Evolutionary conservation across 441 rosid species (phyloP).

Genomic region (Macaranga tanarius): DNA sequence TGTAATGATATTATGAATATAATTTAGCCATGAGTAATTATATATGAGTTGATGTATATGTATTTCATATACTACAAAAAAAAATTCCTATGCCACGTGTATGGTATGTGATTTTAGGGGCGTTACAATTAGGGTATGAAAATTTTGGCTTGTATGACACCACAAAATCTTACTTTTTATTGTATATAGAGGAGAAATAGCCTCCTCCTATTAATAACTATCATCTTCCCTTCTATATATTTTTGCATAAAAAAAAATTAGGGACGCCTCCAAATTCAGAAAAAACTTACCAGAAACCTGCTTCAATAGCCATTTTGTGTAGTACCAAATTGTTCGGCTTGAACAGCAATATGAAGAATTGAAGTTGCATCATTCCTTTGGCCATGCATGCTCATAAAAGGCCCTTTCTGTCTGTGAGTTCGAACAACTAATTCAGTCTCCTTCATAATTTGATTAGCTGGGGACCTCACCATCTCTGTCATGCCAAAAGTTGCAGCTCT

Average conservation of each 20-base stretch:
- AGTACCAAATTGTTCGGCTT: constrained; percentile 23
- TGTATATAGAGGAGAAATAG: background rate
- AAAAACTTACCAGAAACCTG: too few species aligned
- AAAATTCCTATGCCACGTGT: too few species aligned
- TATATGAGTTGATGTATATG: too few species aligned
- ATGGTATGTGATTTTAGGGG: too few species aligned
- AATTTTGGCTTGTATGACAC: constrained; percentile 1
- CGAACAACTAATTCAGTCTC: background rate
- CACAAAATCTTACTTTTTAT: background rate
- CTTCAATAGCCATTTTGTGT: too few species aligned
- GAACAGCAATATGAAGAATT: constrained; percentile 28
- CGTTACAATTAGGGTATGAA: too few species aligned
- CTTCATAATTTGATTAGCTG: background rate
- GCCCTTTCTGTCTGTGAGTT: background rate
- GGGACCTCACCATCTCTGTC: constrained; percentile 8
- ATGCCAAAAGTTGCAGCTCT: constrained; percentile 22
- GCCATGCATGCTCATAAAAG: constrained; percentile 6
- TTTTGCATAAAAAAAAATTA: too few species aligned
- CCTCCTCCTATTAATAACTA: constrained; percentile 7
- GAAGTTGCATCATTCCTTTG: background rate
- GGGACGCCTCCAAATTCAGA: too few species aligned
- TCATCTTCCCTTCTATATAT: too few species aligned
- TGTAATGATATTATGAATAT: too few species aligned
- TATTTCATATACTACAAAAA: too few species aligned
- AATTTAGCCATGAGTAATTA: too few species aligned